phyloP scores from a whole-genome alignment of 2,329 filamentous ascomycete species.

The Venturiaceae sp. region DNA sequence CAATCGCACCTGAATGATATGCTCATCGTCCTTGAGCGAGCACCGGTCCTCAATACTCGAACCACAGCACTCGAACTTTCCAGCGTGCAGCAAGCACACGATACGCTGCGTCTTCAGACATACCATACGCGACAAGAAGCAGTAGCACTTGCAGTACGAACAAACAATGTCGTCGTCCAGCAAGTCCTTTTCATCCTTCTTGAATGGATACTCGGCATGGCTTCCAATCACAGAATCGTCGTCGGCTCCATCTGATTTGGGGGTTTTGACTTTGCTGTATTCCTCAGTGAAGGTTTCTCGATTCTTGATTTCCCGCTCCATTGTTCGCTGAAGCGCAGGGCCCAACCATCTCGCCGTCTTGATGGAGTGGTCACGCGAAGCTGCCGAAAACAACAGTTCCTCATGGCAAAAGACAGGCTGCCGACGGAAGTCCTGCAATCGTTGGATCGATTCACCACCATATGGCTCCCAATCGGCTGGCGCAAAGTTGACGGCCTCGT shows the following conservation, averaged over 20 bases:
- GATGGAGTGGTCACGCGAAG: conserved; percentile 64
- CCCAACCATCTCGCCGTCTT: conserved; percentile 92
- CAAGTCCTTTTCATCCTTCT: conserved; percentile 54
- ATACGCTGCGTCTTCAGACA: conserved; percentile 75
- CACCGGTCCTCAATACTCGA: conserved; percentile 57
- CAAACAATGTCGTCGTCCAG: conserved; percentile 91
- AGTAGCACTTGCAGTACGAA: conserved; percentile 82
- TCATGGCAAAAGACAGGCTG: conserved; percentile 98
- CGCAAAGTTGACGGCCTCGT: conserved; percentile 97
- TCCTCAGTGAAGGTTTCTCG: conserved; percentile 59
- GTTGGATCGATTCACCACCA: conserved; percentile 75
- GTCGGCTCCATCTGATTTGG: conserved; percentile 37
- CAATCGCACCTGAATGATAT: conserved; percentile 69
- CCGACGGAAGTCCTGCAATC: conserved; percentile 76
- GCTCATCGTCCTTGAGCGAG: conserved; percentile 42
- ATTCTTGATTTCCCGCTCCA: conserved; percentile 59
- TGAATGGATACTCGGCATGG: conserved; percentile 20
- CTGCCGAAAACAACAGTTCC: conserved; percentile 84
- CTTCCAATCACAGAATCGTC: conserved; percentile 36
- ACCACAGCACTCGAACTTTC: conserved; percentile 71
- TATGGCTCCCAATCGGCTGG: conserved; percentile 92
- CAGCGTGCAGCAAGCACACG: conserved; percentile 74
- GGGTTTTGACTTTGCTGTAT: conserved; percentile 43
- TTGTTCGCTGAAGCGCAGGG: conserved; percentile 73
- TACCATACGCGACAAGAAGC: conserved; percentile 82